Evolutionary conservation across 352 stramenopile species (phyloP), one percentile per base, ranked within the genome.

Genomic region (Phytophthora pseudosyringae): DNA sequence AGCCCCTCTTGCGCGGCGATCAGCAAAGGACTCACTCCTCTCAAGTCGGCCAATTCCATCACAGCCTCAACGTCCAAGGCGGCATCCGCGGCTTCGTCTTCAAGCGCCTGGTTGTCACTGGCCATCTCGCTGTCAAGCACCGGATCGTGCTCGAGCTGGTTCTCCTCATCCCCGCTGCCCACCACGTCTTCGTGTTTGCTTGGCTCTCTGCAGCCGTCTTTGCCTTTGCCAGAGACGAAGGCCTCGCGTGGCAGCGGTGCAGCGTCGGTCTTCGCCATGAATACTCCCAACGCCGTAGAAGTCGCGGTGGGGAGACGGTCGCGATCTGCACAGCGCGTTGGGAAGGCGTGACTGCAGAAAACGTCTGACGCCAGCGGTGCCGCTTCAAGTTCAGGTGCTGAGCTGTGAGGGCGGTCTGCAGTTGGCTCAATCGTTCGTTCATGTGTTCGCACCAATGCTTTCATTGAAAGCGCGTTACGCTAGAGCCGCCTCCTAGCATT

Each of bases 1-100:
- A 69, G 60, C 12, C 65, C 65, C 51, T 67, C 61, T 44, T 69
- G 51, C 11, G 65, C 55, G 13, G 65, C 26, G 55, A 65, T 59
- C 52, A 77, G 46, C 33, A 77, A 40, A 45, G 69, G 56, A 38
- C 64, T 77, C 36, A 67, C 51, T 29, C 55, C 58, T 54, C 35
- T 60, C 13, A n/a, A 33, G 13, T 60, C 52, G 10, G 43, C 41
- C 40, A 58, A 31, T 6, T 74, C 47, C 33, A 71, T 41, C 11
- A 62, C 38, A 3, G 55, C 59, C 39, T 59, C 50, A 59, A 49
- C 38, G 29, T 69, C 45, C 28, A 67, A 28, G 3, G 36, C 36
- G n/a, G 38, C 3, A 26, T 53, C 31, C 15, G 32, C 31, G n/a
- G 29, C 5, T 29, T 54, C 48, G 15, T 63, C 49, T 16, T 47